Evolutionary conservation across 1,139 yeast genomes (phyloP), one percentile per base, ranked within the genome.

Genomic region (Pneumocystis jirovecii): DNA sequence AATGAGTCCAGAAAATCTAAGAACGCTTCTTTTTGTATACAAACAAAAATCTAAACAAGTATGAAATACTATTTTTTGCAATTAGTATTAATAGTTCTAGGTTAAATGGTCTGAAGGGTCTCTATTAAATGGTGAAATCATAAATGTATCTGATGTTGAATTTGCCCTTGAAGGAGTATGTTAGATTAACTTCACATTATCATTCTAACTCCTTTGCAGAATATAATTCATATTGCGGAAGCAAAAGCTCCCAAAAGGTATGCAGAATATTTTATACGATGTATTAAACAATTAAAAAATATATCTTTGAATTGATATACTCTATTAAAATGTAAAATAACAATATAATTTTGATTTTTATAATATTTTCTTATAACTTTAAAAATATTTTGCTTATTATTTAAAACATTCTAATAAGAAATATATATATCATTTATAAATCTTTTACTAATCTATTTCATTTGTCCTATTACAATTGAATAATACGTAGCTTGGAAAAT

Each of bases 191-290:
- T 50, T 21, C 4, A 50, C 25, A 50, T 50, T 10, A 12, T 25
- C 7, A 25, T 50, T 50, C 15, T 50, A 25, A n/a, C 12, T 10
- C 21, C 19, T 50, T 50, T 25, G 12, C n/a, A 50, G 57, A 25
- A 78, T 67, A 68, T 78, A 65, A 75, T 80, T 66, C 78, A 79
- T 70, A 79, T 80, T 64, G 75, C 79, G 63, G 81, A 80, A 71
- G 74, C 78, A 64, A 79, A 79, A 71, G 75, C 74, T 56, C 78
- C 79, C 60, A 74, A 82, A 69, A 77, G 77, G 72, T 80, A 76
- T 67, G 80, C 80, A 61, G 82, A 80, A 69, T 80, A 82, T 82
- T 80, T 80, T 68, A 74, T 80, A 66, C 77, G 82, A 70, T 79
- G 79, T 73, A 77, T 50, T 12, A 50, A 50, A 29, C 57, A 50